Evolutionary conservation across 2,329 filamentous ascomycete species (phyloP).

Genomic region (Whalleya microplaca): DNA sequence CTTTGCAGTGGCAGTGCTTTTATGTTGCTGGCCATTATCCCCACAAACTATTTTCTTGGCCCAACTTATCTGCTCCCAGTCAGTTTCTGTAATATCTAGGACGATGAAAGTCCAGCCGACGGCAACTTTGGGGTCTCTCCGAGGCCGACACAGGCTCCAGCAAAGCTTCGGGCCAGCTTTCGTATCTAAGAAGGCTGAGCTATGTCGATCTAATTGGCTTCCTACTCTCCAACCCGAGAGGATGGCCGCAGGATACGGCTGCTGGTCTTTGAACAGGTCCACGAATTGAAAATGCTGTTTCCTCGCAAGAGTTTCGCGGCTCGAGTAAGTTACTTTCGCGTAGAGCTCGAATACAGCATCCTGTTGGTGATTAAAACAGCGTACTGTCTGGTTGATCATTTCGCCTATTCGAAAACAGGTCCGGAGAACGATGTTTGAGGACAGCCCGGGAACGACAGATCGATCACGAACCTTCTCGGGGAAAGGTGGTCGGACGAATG

Average conservation of each 20-base stretch:
- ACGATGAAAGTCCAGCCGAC: conserved; percentile 33
- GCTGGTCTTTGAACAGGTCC: conserved; percentile 63
- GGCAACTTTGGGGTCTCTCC: conserved; percentile 27
- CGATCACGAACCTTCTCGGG: conserved; percentile 53
- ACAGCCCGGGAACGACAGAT: conserved; percentile 57
- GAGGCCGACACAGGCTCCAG: conserved; percentile 34
- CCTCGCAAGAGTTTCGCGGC: conserved; percentile 50
- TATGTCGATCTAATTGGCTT: conserved; percentile 32
- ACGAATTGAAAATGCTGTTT: conserved; percentile 68
- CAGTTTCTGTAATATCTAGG: conserved; percentile 31
- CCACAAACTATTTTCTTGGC: conserved; percentile 24
- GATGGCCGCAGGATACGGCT: conserved; percentile 49
- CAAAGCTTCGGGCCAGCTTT: conserved; percentile 27
- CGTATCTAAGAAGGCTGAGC: conserved; percentile 30
- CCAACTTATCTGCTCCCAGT: conserved; percentile 31
- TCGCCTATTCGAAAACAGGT: conserved; percentile 69
- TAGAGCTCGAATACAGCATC: conserved; percentile 63
- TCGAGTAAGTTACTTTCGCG: conserved; percentile 61
- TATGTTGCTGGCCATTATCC: conserved; percentile 7
- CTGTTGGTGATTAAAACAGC: conserved; percentile 38
- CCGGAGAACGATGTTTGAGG: conserved; percentile 50
- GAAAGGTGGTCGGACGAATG: conserved; percentile 56
- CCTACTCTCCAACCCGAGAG: conserved; percentile 33
- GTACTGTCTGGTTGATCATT: conserved; percentile 52
- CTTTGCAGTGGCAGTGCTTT: conserved; percentile 1